phyloP scores from a whole-genome alignment of 768 basidiomycete genomes.

The Tylopilus sp. region DNA sequence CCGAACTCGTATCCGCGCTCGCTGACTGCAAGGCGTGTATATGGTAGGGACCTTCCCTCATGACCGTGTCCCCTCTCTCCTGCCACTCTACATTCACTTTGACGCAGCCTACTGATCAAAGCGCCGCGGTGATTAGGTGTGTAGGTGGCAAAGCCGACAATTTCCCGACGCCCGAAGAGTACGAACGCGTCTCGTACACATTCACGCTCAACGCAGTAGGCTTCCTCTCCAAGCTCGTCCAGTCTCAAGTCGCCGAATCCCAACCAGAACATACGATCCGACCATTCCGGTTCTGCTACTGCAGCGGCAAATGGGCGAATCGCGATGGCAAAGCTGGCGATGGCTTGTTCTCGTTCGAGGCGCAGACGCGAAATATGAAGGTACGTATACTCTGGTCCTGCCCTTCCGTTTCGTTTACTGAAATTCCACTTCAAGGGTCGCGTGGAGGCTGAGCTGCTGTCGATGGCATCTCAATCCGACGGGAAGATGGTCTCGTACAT shows the following conservation, averaged over 20 bases:
- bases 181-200: constrained; percentile 25
- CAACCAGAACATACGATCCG: neutral
- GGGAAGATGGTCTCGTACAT: constrained; percentile 14
- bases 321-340: constrained; percentile 11
- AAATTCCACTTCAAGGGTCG: constrained; percentile 24
- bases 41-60: constrained; percentile 13
- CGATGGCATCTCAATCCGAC: constrained; percentile 11
- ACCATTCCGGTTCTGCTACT: constrained; percentile 27
- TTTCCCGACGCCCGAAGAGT: constrained; percentile 22
- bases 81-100: neutral
- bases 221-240: constrained; percentile 20
- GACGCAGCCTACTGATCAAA: constrained; percentile 4
- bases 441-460: constrained; percentile 18
- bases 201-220: constrained; percentile 22
- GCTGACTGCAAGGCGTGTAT: constrained; percentile 24
- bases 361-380: constrained; percentile 25
- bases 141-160: constrained; percentile 24
- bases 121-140: constrained; percentile 11
- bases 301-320: constrained; percentile 23
- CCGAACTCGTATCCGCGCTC: constrained; percentile 20
- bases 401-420: neutral
- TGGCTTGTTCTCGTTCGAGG: constrained; percentile 16
- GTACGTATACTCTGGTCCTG: neutral
- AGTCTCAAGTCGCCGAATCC: constrained; percentile 2
- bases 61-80: neutral